Percentiles rank a stretch among this genome's conserved stretches.
Conservation (phyloP, 257 asterid genomes). For the Solanum pennellii region DNA sequence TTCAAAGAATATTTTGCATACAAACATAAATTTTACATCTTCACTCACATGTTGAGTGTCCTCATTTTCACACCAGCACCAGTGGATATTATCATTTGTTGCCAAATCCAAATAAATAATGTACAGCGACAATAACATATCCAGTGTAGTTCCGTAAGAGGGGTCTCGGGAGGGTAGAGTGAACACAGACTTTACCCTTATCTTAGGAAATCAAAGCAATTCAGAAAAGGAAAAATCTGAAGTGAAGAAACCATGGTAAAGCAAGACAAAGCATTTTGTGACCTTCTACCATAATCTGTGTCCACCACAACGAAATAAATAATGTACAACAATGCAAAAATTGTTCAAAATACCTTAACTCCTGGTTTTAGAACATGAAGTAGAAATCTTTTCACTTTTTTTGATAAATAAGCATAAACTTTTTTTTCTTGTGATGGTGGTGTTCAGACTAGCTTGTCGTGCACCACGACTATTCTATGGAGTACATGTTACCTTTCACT, state of each 20-base stretch:
- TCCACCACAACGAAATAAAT: neutral
- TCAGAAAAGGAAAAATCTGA: neutral
- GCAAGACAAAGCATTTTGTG: too few species aligned
- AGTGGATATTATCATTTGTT: neutral
- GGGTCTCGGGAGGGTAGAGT: neutral
- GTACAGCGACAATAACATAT: neutral
- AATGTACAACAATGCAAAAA: neutral
- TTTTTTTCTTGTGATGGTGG: neutral
- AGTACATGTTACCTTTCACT: neutral
- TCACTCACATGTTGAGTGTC: neutral
- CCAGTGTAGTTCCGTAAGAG: accelerated
- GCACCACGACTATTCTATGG: neutral
- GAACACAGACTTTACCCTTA: neutral
- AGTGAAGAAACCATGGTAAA: neutral
- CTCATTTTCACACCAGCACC: neutral
- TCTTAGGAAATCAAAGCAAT: neutral
- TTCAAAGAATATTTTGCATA: neutral
- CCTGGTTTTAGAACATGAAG: neutral
- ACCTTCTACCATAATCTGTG: neutral
- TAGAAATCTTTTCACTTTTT: neutral
- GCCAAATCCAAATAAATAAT: neutral
- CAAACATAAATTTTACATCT: neutral
- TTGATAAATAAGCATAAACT: neutral
- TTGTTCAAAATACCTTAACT: neutral
- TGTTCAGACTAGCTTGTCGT: neutral